Evolutionary conservation across 1,139 yeast genomes (phyloP), one percentile per base, ranked within the genome.

Genomic region (Hemisphaericaspora subhashii): DNA sequence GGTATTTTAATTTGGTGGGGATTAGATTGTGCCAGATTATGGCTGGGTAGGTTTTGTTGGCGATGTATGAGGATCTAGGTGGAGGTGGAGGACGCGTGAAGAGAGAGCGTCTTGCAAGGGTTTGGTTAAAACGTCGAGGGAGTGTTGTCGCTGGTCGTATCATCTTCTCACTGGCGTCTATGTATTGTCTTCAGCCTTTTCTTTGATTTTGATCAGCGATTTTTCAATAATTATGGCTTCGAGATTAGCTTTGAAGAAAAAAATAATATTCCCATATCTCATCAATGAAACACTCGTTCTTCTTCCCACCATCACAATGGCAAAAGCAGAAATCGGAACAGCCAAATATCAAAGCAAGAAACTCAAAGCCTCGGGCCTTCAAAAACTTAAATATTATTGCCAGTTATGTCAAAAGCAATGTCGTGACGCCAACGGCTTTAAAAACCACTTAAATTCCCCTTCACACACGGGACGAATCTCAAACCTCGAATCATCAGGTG

Each of bases 371-470:
- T 72, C 80, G 29, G 98, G 98, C 6, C 78, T 90, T 13, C 97
- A 90, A 60, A 83, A 86, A 54, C 75, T 94, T 36, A 75, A 79
- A 47, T 92, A 79, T 72, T 92, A 89, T 60, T 92, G 99, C 59
- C 98, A 92, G 59, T 75, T 87, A 2, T 92, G 99, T 54, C 78
- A 75, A 54, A 88, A 90, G 55, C 99, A 92, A 63, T 90, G 98
- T 58, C 70, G 98, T 39, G 99, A 94, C 58, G 92, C 86, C 47
- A 92, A 92, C 62, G 99, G 98, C 24, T 92, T 86, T 66, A 83
- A 85, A 55, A 86, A 92, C 56, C 99, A 92, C 60, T 71, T 83
- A 14, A 73, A 74, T 45, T 83, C 95, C 12, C 89, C 87, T 31
- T 74, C 86, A 1, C 99, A 92, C 58, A 64, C 76, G 36, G 75